phyloP scores from a whole-genome alignment of 208 protist species.

The Crithidia thermophila region DNA sequence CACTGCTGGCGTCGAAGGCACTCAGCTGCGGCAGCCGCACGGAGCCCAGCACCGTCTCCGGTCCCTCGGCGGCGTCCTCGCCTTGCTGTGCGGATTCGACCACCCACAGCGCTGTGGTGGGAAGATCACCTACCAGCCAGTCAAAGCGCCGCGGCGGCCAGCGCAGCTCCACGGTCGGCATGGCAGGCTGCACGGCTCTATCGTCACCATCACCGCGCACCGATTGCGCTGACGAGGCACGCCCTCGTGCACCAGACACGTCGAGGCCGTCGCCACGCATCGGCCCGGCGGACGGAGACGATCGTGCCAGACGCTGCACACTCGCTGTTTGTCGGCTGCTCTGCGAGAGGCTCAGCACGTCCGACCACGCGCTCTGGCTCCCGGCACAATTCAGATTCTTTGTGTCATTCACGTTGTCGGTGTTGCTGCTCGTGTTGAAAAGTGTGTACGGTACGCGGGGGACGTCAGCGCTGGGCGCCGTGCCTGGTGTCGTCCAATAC shows the following conservation, averaged over 20 bases:
- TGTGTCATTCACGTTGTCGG: neutral
- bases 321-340: no score
- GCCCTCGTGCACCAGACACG: no score
- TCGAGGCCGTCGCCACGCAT: no score
- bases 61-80: neutral
- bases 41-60: conserved; percentile 19
- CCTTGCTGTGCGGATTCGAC: neutral
- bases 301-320: no score
- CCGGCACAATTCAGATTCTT: no score
- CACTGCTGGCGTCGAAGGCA: conserved; percentile 14
- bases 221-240: neutral
- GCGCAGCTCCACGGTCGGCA: conserved; percentile 19
- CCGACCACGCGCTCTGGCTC: neutral
- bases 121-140: conserved; percentile 11
- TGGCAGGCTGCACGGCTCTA: neutral
- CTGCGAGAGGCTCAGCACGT: neutral
- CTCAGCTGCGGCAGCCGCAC: conserved; percentile 18
- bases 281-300: no score
- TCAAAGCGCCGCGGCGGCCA: conserved; percentile 27
- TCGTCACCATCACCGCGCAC: neutral
- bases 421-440: neutral
- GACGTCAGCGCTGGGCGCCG: conserved; percentile 3
- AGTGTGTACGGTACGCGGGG: conserved; percentile 16
- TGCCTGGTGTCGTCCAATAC: conserved; percentile 12
- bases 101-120: conserved; percentile 21